Evolutionary conservation across 441 rosid genomes (phyloP), one percentile per base, ranked within the genome.

Genomic region (Brassica hybrid): DNA sequence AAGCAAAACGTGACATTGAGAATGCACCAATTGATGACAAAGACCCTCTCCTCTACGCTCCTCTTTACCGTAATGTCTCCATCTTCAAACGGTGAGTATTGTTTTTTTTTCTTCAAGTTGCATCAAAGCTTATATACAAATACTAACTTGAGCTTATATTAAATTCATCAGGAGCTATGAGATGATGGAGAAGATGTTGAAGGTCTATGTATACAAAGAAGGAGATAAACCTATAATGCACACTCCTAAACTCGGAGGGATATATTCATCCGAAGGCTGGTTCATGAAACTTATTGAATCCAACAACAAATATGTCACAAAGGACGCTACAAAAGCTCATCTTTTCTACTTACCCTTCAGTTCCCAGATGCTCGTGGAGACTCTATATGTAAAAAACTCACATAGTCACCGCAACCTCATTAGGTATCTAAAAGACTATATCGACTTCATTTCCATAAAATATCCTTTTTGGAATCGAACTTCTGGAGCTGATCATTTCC

Each of bases 241-340:
- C 71, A 77, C 14, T 59, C 93, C 97, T 6, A 65, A 77, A 34
- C 91, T 92, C 12, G 54, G 81, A 78, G 97, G 98, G 57, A 92
- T 94, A 69, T 94, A 94, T 74, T 92, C 97, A 73, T 92, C 98
- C 0, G 98, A 94, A 84, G 98, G 98, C 56, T 94, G 98, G 97
- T 92, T 94, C 84, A 94, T 94, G 98, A 94, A 89, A 81, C 77
- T 80, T 63, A 76, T 94, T 32, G 87, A 91, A 80, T 76, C 85
- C 36, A 86, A 80, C 86, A 88, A 84, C 80, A 80, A 80, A 25
- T 88, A 91, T 81, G 87, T 88, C 48, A 88, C 94, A 12, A 88
- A 82, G 78, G 73, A 86, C 65, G 76, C 94, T 34, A 57, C 88
- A 27, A 89, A 87, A 61, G 95, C 98, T 74, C 98, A 94, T 82